Evolutionary conservation across 768 basidiomycete species (phyloP).

Genomic region (Pholiota conissans): DNA sequence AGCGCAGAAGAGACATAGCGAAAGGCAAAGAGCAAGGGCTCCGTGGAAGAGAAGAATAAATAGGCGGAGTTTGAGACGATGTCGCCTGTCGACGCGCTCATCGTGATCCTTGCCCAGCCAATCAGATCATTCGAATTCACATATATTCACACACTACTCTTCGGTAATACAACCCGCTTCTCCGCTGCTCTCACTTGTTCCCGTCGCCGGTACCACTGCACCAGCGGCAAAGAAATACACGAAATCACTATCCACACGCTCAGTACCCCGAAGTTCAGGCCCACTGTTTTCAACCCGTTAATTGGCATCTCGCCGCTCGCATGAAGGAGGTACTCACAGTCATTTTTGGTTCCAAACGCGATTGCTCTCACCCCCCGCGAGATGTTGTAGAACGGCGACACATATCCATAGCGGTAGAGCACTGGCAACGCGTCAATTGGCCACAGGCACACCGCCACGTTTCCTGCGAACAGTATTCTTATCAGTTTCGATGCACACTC

Average conservation of each 20-base stretch:
- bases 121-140: constrained; percentile 13
- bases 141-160: constrained; percentile 11
- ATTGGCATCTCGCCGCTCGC: not conserved
- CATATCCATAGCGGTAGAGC: constrained; percentile 61
- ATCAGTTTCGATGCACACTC: not conserved
- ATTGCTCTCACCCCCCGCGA: constrained; percentile 54
- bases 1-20: constrained; percentile 18
- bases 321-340: constrained; percentile 34
- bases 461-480: constrained; percentile 34
- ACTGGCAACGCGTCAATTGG: constrained; percentile 53
- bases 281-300: constrained; percentile 36
- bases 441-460: constrained; percentile 55
- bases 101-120: constrained; percentile 12
- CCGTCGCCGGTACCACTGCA: constrained; percentile 37
- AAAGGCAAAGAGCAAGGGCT: constrained; percentile 13
- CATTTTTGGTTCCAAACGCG: constrained; percentile 58
- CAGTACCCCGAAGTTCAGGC: constrained; percentile 57
- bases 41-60: constrained; percentile 12
- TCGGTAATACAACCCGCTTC: constrained; percentile 7
- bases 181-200: constrained; percentile 13
- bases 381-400: constrained; percentile 62
- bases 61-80: constrained; percentile 1
- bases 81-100: not conserved
- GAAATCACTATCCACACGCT: constrained; percentile 53
- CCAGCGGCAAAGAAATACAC: constrained; percentile 45